These are phyloP conservation scores for Fusarium keratoplasticum DNA, from an alignment of 2,329 filamentous ascomycete genomes.

Conservation along the genomic window DNA sequence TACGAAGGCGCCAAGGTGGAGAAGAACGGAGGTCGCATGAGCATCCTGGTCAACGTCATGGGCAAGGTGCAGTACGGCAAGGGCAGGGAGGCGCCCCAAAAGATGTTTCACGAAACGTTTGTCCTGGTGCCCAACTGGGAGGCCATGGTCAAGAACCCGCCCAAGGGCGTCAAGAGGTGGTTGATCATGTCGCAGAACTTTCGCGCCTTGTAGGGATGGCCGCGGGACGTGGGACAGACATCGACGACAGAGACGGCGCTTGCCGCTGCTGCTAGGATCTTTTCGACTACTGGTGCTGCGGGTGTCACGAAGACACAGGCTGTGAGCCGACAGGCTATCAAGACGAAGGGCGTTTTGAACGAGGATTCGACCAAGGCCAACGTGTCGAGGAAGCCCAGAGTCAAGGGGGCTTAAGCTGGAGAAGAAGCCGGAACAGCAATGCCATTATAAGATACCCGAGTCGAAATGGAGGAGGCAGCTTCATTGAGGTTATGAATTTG, in stretches of 20 bases:
- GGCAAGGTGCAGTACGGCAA: constrained; percentile 78
- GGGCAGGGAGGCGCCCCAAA: constrained; percentile 69
- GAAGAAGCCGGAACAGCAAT: background rate
- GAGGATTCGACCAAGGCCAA: constrained; percentile 25
- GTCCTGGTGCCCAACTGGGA: constrained; percentile 84
- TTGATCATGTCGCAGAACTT: constrained; percentile 81
- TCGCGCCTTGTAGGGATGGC: constrained; percentile 59
- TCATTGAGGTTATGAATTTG: constrained; percentile 5
- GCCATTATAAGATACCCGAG: background rate
- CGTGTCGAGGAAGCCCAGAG: constrained; percentile 9
- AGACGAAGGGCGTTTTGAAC: constrained; percentile 5
- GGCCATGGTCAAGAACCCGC: constrained; percentile 62
- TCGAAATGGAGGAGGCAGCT: background rate
- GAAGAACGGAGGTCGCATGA: constrained; percentile 69
- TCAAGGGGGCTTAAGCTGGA: constrained; percentile 17
- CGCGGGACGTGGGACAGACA: constrained; percentile 2
- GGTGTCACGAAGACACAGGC: background rate
- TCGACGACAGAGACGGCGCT: constrained; percentile 11
- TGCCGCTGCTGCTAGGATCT: constrained; percentile 1
- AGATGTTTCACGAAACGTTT: constrained; percentile 83
- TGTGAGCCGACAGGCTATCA: background rate
- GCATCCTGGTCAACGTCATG: constrained; percentile 78
- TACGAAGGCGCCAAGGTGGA: constrained; percentile 57
- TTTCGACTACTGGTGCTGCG: background rate
- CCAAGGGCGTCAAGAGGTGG: constrained; percentile 68